Evolutionary conservation across 306 rosid species (phyloP).

Genomic region (Amphicarpaea edgeworthii): DNA sequence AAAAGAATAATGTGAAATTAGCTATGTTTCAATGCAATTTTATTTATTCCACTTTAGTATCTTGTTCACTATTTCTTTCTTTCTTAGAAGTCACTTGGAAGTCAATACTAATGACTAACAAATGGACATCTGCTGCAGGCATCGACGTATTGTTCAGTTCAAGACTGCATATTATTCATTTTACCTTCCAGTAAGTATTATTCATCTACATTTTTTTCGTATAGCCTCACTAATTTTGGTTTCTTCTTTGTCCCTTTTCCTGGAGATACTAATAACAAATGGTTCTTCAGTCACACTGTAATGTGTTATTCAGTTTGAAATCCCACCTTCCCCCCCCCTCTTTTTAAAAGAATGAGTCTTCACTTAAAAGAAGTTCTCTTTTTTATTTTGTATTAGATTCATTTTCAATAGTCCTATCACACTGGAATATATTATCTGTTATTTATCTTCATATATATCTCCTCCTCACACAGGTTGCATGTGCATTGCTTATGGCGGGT

Average conservation of each 20-base stretch:
- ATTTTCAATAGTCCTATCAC: conserved; percentile 28
- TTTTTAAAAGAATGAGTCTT: neutral
- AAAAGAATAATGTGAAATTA: conserved; percentile 32
- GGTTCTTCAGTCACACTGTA: conserved; percentile 1
- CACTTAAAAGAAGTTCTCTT: neutral
- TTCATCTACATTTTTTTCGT: conserved; percentile 5
- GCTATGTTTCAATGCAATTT: conserved; percentile 25
- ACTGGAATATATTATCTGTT: conserved; percentile 37
- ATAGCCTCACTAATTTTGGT: conserved; percentile 30
- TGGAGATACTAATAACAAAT: neutral
- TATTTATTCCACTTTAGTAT: conserved; percentile 8
- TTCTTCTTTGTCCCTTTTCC: conserved; percentile 35
- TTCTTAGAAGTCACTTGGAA: conserved; percentile 16
- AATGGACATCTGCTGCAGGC: conserved; percentile 64
- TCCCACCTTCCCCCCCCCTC: conserved; percentile 12
- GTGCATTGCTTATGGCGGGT: conserved; percentile 65
- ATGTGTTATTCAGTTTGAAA: conserved; percentile 20
- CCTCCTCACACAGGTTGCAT: conserved; percentile 56
- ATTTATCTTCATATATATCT: conserved; percentile 29
- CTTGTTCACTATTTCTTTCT: conserved; percentile 28
- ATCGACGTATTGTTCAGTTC: conserved; percentile 90
- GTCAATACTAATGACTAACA: conserved; percentile 27
- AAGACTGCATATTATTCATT: conserved; percentile 95
- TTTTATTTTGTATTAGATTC: conserved; percentile 7
- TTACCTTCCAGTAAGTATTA: conserved; percentile 85